Evolutionary conservation across 257 asterid genomes (phyloP).

Genomic region (Paulownia fortunei): DNA sequence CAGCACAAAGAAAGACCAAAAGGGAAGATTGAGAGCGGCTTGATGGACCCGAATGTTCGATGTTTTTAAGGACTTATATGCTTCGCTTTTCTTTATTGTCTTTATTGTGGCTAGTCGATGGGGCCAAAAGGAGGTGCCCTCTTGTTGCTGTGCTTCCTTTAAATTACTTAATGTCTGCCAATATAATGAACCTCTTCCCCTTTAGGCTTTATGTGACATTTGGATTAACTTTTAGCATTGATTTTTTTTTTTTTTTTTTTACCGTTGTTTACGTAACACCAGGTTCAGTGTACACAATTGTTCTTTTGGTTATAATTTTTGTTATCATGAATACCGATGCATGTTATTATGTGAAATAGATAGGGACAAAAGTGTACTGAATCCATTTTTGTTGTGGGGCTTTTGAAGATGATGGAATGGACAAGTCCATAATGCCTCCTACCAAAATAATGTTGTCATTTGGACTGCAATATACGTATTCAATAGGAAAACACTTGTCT

Average conservation of each 20-base stretch:
- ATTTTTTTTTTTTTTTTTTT: background rate
- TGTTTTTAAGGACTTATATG: conserved; percentile 27
- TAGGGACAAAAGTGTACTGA: background rate
- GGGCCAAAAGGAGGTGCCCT: conserved; percentile 36
- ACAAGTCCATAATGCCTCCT: background rate
- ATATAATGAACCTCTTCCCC: background rate
- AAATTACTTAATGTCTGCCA: conserved; percentile 36
- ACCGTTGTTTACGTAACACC: background rate
- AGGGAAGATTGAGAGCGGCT: conserved; percentile 22
- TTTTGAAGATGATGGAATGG: background rate
- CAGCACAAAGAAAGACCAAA: conserved; percentile 22
- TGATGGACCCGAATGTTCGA: conserved; percentile 31
- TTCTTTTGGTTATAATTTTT: background rate
- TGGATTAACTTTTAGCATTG: conserved; percentile 16
- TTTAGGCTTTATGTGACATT: conserved; percentile 36
- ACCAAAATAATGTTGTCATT: background rate
- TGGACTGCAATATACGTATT: background rate
- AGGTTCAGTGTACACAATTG: background rate
- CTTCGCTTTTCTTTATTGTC: conserved; percentile 39
- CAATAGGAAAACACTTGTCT: too few relatives aligned
- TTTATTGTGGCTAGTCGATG: conserved; percentile 41
- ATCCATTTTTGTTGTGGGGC: background rate
- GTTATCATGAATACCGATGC: background rate
- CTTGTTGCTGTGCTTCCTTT: conserved; percentile 31
- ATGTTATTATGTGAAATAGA: background rate